Base-by-base conservation (phyloP, 108 stramenopile genomes). In the Nitzschia sp. region DNA sequence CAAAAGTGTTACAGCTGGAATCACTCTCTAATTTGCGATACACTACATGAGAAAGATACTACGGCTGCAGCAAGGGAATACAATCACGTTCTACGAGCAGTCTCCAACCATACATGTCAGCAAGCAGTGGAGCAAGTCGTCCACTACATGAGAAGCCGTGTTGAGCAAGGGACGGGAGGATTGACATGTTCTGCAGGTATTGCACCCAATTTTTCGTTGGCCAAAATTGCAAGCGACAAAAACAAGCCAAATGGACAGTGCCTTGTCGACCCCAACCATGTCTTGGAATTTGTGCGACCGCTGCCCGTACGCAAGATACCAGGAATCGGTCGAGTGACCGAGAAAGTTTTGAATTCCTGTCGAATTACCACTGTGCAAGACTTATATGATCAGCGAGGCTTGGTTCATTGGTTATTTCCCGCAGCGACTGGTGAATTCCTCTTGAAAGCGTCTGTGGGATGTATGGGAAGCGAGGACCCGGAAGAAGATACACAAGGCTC, bases 221-320 rank as follows among this genome's bases (percentile, higher is more conserved):
- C 98, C 21, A 99, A 99, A 77, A 96, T 97, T 58, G 90, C 87
- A 16, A 89, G 77, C 47, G 97, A 99, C 73, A 23, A 64, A 38
- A 92, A 96, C 81, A 99, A 99, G 76, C 99, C 99, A 2, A 85
- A 99, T 69, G 98, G 99, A 0, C 99, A 99, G 68, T 72, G 77
- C 58, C 64, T 92, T 29, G 83, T 99, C n/a, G 68, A 82, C 45
- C 80, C 81, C 25, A 66, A 67, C 0, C 46, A 65, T 16, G 81
- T 97, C 19, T 53, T 82, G 17, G 72, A 71, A 19, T 99, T 98
- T 71, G 17, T 96, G 2, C 65, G 79, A 46, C 79, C 78, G 6
- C 72, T 98, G 27, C 80, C 85, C 11, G 71, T 79, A 3, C 76
- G 97, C 30, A 94, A 96, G 66, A 68, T 98, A 1, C 76, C 78